Conservation (phyloP, 495 filamentous ascomycete genomes). For the Aspergillus panamensis region DNA sequence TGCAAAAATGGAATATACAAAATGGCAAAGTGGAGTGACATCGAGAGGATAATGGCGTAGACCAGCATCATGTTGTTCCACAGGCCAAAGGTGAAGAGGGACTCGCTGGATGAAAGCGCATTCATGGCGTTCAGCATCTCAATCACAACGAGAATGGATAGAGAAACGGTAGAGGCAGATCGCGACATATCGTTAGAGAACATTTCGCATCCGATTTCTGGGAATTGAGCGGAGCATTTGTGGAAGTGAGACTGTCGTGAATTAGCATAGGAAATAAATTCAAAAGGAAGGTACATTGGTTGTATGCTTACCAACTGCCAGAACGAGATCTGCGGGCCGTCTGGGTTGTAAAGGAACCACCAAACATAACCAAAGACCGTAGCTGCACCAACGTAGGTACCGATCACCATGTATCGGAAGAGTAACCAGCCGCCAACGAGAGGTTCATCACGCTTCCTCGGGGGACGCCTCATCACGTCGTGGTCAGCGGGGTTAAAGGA, state of each 20-base stretch:
- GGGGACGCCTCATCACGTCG: slow-evolving; percentile 92
- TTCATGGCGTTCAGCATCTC: slow-evolving; percentile 99
- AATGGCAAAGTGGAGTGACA: slow-evolving; percentile 91
- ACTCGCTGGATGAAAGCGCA: slow-evolving; percentile 91
- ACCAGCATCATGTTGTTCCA: slow-evolving; percentile 98
- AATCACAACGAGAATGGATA: slow-evolving; percentile 91
- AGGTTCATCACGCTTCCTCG: slow-evolving; percentile 85
- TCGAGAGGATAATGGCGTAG: slow-evolving; percentile 91
- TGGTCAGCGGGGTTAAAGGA: slow-evolving; percentile 97
- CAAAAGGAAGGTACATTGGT: background rate
- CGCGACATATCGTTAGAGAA: slow-evolving; percentile 87
- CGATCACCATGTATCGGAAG: slow-evolving; percentile 96
- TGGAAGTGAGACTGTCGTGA: slow-evolving; percentile 75
- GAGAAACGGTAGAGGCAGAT: slow-evolving; percentile 90
- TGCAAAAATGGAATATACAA: slow-evolving; percentile 92
- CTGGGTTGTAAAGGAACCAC: slow-evolving; percentile 98
- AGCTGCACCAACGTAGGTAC: slow-evolving; percentile 88
- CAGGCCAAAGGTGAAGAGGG: slow-evolving; percentile 84
- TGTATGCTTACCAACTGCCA: slow-evolving; percentile 66
- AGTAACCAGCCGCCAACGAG: slow-evolving; percentile 95
- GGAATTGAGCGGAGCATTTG: slow-evolving; percentile 79
- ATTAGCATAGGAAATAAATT: slow-evolving; percentile 14
- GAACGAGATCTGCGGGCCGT: slow-evolving; percentile 90
- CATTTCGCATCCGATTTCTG: slow-evolving; percentile 91
- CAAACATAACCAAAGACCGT: slow-evolving; percentile 98